Base-by-base conservation (phyloP, 169 alveolate genomes). In the Plasmodium sp. region DNA sequence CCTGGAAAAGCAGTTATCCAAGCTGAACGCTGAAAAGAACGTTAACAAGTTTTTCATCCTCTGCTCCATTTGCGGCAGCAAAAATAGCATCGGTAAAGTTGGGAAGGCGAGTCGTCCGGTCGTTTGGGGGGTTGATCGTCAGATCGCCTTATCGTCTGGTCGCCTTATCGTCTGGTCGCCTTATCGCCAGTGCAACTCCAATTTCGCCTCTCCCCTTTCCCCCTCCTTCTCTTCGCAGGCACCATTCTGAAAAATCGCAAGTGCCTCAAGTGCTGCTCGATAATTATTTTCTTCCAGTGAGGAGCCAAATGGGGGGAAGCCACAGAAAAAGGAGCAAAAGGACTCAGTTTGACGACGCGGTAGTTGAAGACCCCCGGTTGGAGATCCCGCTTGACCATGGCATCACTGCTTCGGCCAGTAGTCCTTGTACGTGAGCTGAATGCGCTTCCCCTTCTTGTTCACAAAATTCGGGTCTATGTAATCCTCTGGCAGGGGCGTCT, bases 381-480 rank as follows among this genome's bases (percentile, higher is more conserved):
- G 62, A 2, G 10, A 33, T 10, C 5, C 18, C 48, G 18, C 72
- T 14, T n/a, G 6, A 31, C 51, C 48, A 31, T 6, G 5, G 3
- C 7, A 6, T 88, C 77, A 96, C 56, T 96, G 98, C 80, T 96
- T 97, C 22, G 98, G 98, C 94, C 95, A 97, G 84, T 86, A 96
- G 27, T 97, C 97, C 62, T 95, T 95, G 94, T 95, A 95, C 22
- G 97, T 95, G 10, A 97, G 95, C 62, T 96, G 97, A 75, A 97
- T 97, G 83, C 97, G 95, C 33, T 86, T 81, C 41, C 98, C 98
- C 93, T 77, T 93, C 80, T 96, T 95, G 95, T 97, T 96, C 36
- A 97, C 10, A 93, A 97, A 97, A 93, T 97, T 97, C 62, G 98
- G 98, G 88, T 97, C 98, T 12, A 94, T 81, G 84, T 95, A 97